These are phyloP conservation scores for Starmera stellimalicola DNA, from an alignment of 1,139 yeast genomes.

Conservation along the genomic window DNA sequence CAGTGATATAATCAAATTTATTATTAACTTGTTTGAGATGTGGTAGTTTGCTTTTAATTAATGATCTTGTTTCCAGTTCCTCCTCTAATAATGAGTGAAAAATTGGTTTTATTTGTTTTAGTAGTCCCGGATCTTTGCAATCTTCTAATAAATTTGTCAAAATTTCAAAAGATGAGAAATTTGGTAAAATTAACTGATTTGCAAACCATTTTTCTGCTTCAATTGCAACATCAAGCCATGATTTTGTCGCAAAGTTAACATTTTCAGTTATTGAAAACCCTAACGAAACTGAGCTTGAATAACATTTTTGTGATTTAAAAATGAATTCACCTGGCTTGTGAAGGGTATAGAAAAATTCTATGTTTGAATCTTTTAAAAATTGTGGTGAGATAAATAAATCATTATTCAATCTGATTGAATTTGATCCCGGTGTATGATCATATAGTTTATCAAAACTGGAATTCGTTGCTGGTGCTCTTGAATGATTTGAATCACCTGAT, in stretches of 20 bases:
- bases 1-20: conserved; percentile 40
- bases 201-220: conserved; percentile 46
- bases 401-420: conserved; percentile 8
- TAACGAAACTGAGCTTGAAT: conserved; percentile 38
- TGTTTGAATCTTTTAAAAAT: conserved; percentile 35
- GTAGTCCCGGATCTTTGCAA: conserved; percentile 27
- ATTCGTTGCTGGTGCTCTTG: conserved; percentile 10
- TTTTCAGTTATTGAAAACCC: conserved; percentile 51
- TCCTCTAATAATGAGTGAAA: conserved; percentile 24
- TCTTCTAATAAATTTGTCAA: conserved; percentile 36
- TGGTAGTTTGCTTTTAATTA: conserved; percentile 25
- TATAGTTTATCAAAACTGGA: conserved; percentile 10
- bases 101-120: conserved; percentile 24
- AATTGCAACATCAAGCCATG: conserved; percentile 44
- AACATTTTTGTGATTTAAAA: conserved; percentile 47
- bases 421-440: conserved; percentile 6
- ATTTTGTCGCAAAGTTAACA: conserved; percentile 44
- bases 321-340: conserved; percentile 57
- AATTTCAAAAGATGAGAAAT: conserved; percentile 35
- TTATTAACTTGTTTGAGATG: conserved; percentile 20
- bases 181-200: conserved; percentile 40
- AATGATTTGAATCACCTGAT: conserved; percentile 8
- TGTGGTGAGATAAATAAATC: conserved; percentile 35
- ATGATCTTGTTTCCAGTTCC: conserved; percentile 35
- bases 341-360: conserved; percentile 33